Evolutionary conservation across 352 stramenopile genomes (phyloP).

Genomic region (Phytophthora sp.): DNA sequence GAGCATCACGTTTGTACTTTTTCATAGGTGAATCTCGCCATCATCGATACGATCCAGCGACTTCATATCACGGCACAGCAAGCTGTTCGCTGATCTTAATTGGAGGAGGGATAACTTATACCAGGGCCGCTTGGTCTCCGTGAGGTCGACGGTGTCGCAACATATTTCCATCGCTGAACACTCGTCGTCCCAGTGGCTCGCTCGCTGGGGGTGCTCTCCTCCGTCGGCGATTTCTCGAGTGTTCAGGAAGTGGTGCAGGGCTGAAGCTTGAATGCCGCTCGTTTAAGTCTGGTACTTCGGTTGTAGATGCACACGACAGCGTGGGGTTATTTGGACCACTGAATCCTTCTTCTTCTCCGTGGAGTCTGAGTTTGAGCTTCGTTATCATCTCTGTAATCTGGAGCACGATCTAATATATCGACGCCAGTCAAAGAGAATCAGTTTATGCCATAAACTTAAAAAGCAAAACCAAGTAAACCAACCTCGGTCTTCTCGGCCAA

Average conservation of each 20-base stretch:
- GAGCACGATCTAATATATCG: conserved; percentile 50
- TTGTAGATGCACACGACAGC: conserved; percentile 8
- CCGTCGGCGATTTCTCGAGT: conserved; percentile 5
- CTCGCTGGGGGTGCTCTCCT: conserved; percentile 32
- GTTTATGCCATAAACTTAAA: background rate
- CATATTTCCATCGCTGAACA: conserved; percentile 28
- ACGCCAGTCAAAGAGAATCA: conserved; percentile 8
- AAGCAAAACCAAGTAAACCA: background rate
- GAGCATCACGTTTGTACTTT: background rate
- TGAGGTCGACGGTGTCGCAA: conserved; percentile 29
- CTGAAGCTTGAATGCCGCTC: conserved; percentile 23
- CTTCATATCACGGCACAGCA: conserved; percentile 40
- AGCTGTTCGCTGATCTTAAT: conserved; percentile 14
- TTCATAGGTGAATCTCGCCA: conserved; percentile 68
- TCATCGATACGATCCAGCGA: conserved; percentile 63
- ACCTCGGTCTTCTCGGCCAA: conserved; percentile 81
- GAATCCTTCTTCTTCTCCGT: conserved; percentile 27
- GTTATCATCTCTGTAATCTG: conserved; percentile 60
- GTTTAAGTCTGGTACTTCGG: background rate
- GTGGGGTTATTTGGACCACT: background rate
- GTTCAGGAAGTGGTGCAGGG: conserved; percentile 12
- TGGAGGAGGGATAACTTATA: conserved; percentile 13
- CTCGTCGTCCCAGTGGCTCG: conserved; percentile 27
- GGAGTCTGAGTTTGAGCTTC: conserved; percentile 41
- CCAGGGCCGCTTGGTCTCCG: conserved; percentile 13